Base-by-base conservation (phyloP, 306 rosid genomes). In the Albizia julibrissin region DNA sequence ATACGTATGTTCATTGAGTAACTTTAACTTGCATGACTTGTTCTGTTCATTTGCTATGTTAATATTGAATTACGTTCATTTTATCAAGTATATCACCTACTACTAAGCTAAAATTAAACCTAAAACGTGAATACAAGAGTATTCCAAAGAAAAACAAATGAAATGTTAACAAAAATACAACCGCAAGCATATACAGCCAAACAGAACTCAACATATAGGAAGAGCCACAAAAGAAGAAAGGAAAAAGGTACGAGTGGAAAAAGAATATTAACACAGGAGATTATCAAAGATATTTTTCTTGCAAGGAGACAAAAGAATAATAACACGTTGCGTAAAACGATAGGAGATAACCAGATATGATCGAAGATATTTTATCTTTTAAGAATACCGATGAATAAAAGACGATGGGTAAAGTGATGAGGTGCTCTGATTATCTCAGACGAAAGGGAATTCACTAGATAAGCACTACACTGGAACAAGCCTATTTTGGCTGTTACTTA, bases 381-480 rank as follows among this genome's bases (percentile, higher is more conserved):
- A 52, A 56, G 62, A 21, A 56, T 56, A 21, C 4, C 10, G 26
- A n/a, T 54, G 40, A 50, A 68, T 29, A 31, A 9, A 44, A 56
- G 70, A 69, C 39, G 52, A 42, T 3, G 81, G 43, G 44, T 37
- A 13, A 24, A 68, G 29, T 58, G 42, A 76, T 10, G 27, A 24
- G 18, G 11, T 52, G n/a, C 4, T 15, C 0, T 19, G 24, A 56
- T 26, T n/a, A 0, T 19, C 2, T n/a, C 5, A 50, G 24, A 71
- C 8, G 21, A 8, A 47, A 46, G 29, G 9, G 22, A 54, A 40
- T 56, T 74, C 31, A 22, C 11, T 26, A 24, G 87, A 76, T 40
- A 72, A 39, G 43, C 31, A 70, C 24, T 9, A 52, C 33, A 15
- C 43, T 29, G 78, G 81, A 64, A 85, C 82, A 75, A 31, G 76